These are phyloP conservation scores for Senna siamea DNA, from an alignment of 306 rosid genomes.

Conservation along the genomic window DNA sequence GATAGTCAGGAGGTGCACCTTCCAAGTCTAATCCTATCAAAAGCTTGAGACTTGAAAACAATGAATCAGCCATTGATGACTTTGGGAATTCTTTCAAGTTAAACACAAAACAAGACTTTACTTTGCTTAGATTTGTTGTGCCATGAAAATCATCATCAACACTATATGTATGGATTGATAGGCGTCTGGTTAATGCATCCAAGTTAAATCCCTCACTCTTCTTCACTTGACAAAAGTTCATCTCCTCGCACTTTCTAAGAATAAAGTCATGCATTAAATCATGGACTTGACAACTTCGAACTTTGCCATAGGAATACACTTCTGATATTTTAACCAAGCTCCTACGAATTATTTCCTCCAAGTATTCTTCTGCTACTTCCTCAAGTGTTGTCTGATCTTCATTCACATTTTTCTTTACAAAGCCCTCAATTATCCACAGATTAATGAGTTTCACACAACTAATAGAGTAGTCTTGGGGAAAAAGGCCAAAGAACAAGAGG, in stretches of 20 bases:
- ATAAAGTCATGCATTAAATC: neutral
- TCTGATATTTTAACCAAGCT: neutral
- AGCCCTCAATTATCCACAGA: conserved; percentile 20
- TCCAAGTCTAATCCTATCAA: conserved; percentile 27
- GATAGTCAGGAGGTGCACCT: neutral
- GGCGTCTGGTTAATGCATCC: neutral
- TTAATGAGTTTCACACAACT: neutral
- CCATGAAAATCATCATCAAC: neutral
- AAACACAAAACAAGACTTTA: conserved; percentile 20
- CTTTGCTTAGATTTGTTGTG: neutral
- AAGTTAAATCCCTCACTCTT: neutral
- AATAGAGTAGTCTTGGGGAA: conserved; percentile 6
- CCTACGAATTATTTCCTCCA: neutral
- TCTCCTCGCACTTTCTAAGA: neutral
- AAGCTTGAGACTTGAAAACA: conserved; percentile 6
- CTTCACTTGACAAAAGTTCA: conserved; percentile 8
- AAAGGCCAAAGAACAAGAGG: conserved; percentile 25
- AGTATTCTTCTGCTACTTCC: conserved; percentile 11
- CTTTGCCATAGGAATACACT: neutral
- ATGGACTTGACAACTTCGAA: neutral
- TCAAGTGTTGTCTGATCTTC: neutral
- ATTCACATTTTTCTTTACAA: neutral
- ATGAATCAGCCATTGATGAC: neutral
- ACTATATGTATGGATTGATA: neutral
- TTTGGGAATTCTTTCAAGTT: neutral